These are phyloP conservation scores for Aureobasidium sp. DNA, from an alignment of 2,329 filamentous ascomycete genomes.

Conservation along the genomic window DNA sequence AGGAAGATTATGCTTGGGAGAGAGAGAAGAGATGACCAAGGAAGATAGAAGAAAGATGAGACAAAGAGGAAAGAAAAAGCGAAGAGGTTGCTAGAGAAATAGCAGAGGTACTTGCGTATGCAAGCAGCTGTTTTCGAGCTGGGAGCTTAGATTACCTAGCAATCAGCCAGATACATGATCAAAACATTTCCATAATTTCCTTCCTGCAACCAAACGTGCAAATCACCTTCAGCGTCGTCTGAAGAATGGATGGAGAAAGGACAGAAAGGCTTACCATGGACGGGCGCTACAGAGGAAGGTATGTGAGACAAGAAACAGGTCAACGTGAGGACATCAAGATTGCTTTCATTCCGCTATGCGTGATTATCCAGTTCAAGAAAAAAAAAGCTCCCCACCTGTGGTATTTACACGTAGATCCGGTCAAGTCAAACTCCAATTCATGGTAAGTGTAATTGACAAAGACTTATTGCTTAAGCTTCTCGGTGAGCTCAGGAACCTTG, in stretches of 20 bases:
- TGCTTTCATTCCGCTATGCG: not conserved
- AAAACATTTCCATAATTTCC: too few species aligned
- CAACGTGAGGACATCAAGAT: not conserved
- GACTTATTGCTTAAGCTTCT: constrained; percentile 65
- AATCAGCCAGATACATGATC: not conserved
- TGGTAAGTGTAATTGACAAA: not conserved
- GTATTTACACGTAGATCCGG: not conserved
- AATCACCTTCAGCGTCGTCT: too few species aligned
- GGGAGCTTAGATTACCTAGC: not conserved
- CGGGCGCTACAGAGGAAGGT: too few species aligned
- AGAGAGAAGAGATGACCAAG: not conserved
- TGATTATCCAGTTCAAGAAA: not conserved
- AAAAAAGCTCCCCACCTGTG: not conserved
- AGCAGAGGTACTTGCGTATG: not conserved
- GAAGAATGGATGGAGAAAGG: too few species aligned
- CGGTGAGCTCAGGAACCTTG: constrained; percentile 86
- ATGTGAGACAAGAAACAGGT: too few species aligned
- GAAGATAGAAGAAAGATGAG: too few species aligned
- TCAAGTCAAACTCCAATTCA: not conserved
- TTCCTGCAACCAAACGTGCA: too few species aligned
- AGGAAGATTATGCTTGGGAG: not conserved
- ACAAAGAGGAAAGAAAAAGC: too few species aligned
- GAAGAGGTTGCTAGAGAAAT: not conserved
- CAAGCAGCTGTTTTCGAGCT: not conserved
- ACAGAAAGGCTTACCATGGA: too few species aligned